Evolutionary conservation across 257 asterid genomes (phyloP).

Genomic region (Forsythia viridissima): DNA sequence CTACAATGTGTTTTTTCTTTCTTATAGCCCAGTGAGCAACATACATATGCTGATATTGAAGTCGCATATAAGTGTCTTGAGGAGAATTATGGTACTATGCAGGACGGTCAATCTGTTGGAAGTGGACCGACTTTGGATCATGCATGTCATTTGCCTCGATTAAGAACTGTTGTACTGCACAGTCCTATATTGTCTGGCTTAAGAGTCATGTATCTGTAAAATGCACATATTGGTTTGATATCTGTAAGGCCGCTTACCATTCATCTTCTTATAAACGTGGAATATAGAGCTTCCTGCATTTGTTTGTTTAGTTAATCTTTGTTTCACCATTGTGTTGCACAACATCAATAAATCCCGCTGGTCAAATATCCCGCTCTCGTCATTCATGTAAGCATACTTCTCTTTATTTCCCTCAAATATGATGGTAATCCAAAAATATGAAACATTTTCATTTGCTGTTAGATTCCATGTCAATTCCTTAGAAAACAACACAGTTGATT

Average conservation of each 20-base stretch:
- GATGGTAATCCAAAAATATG: too few relatives aligned
- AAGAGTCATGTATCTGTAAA: slow-evolving; percentile 16
- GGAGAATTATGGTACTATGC: background rate
- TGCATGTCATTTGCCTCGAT: slow-evolving; percentile 5
- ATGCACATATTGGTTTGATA: slow-evolving; percentile 2
- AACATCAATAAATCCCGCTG: slow-evolving; percentile 21
- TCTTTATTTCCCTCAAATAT: too few relatives aligned
- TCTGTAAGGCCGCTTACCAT: background rate
- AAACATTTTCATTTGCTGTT: too few relatives aligned
- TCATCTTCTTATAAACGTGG: too few relatives aligned
- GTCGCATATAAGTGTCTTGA: background rate
- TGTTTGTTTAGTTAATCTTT: too few relatives aligned
- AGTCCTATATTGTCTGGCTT: slow-evolving; percentile 8
- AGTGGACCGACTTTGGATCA: slow-evolving; percentile 4
- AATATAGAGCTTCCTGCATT: too few relatives aligned
- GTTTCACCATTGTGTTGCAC: background rate
- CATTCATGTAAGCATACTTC: slow-evolving; percentile 21
- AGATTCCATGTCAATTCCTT: too few relatives aligned
- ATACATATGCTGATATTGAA: background rate
- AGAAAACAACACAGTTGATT: too few relatives aligned
- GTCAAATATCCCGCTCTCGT: slow-evolving; percentile 21
- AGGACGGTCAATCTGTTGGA: background rate
- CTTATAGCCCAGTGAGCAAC: background rate
- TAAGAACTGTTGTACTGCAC: background rate
- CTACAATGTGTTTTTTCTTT: too few relatives aligned